phyloP scores from a whole-genome alignment of 75 land plant species.

The Pinus albicaulis region DNA sequence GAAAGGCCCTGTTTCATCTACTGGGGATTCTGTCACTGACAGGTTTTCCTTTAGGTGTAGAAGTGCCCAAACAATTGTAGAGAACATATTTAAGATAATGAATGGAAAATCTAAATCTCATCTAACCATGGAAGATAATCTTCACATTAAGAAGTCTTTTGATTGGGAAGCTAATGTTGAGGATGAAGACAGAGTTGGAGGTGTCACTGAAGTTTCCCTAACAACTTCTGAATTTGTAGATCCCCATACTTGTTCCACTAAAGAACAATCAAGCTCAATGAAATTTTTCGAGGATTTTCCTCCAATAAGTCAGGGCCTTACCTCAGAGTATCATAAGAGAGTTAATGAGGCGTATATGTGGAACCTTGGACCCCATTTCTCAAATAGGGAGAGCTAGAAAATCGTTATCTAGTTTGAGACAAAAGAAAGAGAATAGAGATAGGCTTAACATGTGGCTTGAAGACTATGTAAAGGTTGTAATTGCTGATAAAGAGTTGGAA shows the following conservation, averaged over 20 bases:
- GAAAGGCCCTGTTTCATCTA: too few relatives aligned
- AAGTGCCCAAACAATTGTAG: not conserved
- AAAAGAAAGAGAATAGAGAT: not conserved
- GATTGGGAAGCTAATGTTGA: conserved; percentile 2
- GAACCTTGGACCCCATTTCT: not conserved
- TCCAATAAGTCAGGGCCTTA: not conserved
- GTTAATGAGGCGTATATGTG: not conserved
- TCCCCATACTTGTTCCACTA: not conserved
- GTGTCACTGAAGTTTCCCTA: not conserved
- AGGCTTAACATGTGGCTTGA: not conserved
- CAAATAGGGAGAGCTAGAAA: not conserved
- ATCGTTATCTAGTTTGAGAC: not conserved
- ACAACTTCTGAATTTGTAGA: not conserved
- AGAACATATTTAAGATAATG: not conserved
- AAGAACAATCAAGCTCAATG: conserved; percentile 2
- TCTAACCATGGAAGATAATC: not conserved
- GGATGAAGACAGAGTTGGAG: conserved; percentile 1
- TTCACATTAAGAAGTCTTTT: conserved; percentile 3
- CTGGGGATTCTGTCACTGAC: too few relatives aligned
- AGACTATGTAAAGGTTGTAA: conserved; percentile 5
- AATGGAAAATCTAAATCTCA: not conserved
- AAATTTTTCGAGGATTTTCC: not conserved
- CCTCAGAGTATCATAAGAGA: not conserved
- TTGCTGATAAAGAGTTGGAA: conserved; percentile 22
- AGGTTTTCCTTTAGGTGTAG: too few relatives aligned